Evolutionary conservation across 495 filamentous ascomycete genomes (phyloP), one percentile per base, ranked within the genome.

Genomic region (Lindgomyces ingoldianus): DNA sequence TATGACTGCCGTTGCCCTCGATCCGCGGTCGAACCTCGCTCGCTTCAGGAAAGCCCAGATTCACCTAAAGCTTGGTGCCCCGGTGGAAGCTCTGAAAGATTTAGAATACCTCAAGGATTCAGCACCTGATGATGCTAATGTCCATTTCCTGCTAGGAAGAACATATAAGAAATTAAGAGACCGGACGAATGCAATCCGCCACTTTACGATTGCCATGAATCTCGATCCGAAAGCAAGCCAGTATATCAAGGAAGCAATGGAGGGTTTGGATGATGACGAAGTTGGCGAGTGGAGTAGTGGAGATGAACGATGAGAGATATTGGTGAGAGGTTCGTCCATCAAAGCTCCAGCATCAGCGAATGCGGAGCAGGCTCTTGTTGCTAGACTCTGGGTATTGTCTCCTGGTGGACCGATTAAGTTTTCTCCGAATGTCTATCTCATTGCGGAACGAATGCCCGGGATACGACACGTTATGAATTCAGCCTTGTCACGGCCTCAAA

Each of bases 191-290:
- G 91, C 95, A 41, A 91, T 98, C 54, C 86, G 89, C 68, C 90
- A 96, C 74, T 96, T 94, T 68, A 98, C 94, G 0, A 91, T 90
- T 71, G 94, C 95, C 24, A 74, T 97, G 73, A 96, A 96, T 76
- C 77, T 98, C 70, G 94, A 98, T 81, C 94, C 93, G 26, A 98
- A 97, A 88, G 68, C 68, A 9, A 25, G 41, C 29, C 48, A 55
- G 60, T 57, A 57, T 21, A 68, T 71, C 46, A 71, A 71, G 36
- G 64, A 71, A 47, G 61, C 48, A 9, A 71, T 71, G 68, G 68
- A 71, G 51, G 41, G 42, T 11, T 50, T 48, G 42, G 49, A 56
- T 9, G 61, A 64, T 8, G 61, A 64, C 18, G 61, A 64, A 25
- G 51, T 3, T 3, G 46, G 48, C 4, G 61, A 52, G n/a, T 57